Evolutionary conservation across 2,329 filamentous ascomycete species (phyloP), one percentile per base, ranked within the genome.

Genomic region (Phialocephala subalpina): DNA sequence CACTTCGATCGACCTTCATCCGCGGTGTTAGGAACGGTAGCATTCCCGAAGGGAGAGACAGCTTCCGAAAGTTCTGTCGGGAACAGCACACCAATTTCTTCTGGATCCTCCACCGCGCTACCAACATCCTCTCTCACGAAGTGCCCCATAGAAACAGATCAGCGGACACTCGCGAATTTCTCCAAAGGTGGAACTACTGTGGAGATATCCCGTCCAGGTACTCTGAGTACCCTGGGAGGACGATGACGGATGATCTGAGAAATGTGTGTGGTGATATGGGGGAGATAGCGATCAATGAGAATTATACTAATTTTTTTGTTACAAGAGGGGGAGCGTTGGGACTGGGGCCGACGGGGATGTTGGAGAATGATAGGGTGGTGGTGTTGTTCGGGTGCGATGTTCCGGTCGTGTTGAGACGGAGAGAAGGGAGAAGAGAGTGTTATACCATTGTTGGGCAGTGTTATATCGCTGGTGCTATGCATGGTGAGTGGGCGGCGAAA

Each of bases 391-490:
- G 61, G 22, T 38, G 61, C 40, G 29, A 36, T 1, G 33, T 63
- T 16, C 61, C 61, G 18, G 42, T 58, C 38, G 38, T 63, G 14
- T 49, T 63, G 53, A 63, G 61, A 20, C 18, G 40, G 40, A 20
- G 35, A 9, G 33, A 22, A 12, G 25, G 56, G 3, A 18, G 6
- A 9, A 16, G 22, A 12, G 25, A 35, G 3, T 9, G 6, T 58
- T 42, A 36, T 16, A 36, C 20, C 2, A 8, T 58, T n/a, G 25
- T 58, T 25, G 56, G 56, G 33, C 27, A 29, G 35, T 58, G 56
- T 42, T 58, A 58, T 58, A 16, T 58, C 14, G 56, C 20, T n/a
- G 56, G 56, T 5, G 22, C 36, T 11, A 58, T 58, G 56, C 36
- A 22, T 22, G 56, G 56, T 8, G 40, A 42, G n/a, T 18, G 16